phyloP scores from a whole-genome alignment of 805 yeast genomes.

The Candida oleophila region DNA sequence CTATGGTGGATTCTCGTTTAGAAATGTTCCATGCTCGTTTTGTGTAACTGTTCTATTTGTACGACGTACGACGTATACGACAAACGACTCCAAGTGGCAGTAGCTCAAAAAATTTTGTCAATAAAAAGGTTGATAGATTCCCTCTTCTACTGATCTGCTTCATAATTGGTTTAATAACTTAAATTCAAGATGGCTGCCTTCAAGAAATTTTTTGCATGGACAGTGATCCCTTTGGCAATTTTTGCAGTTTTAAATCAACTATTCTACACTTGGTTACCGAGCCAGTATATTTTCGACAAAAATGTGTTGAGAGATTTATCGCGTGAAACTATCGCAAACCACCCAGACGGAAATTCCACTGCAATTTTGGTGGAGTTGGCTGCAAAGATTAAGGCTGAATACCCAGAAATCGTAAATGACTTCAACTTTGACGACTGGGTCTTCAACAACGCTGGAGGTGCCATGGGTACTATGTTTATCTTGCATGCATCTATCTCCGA shows the following conservation, averaged over 20 bases:
- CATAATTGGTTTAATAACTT: no score
- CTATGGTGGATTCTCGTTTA: neutral
- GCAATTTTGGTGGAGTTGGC: slow-evolving; percentile 64
- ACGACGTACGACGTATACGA: slow-evolving; percentile 3
- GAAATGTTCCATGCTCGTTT: no score
- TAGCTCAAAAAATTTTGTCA: neutral
- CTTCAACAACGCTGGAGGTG: slow-evolving; percentile 97
- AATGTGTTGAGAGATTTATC: slow-evolving; percentile 57
- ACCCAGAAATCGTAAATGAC: slow-evolving; percentile 75
- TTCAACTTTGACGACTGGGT: slow-evolving; percentile 84
- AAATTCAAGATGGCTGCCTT: neutral
- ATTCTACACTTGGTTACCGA: slow-evolving; percentile 67
- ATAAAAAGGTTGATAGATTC: neutral
- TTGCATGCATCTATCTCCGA: slow-evolving; percentile 93
- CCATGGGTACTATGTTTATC: slow-evolving; percentile 95
- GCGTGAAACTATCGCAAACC: slow-evolving; percentile 49
- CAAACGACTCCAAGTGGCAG: neutral
- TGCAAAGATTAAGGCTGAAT: slow-evolving; percentile 53
- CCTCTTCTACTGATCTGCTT: no score
- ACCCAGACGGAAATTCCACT: slow-evolving; percentile 60
- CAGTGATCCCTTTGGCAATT: slow-evolving; percentile 17
- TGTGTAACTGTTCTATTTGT: neutral
- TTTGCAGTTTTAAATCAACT: slow-evolving; percentile 38
- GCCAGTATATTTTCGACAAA: slow-evolving; percentile 68
- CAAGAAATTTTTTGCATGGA: slow-evolving; percentile 14